A percentile compares a stretch with the other conserved stretches of the same genome.
Evolutionary conservation across 2,329 filamentous ascomycete species (phyloP).

Genomic region (Fonsecaea multimorphosa): DNA sequence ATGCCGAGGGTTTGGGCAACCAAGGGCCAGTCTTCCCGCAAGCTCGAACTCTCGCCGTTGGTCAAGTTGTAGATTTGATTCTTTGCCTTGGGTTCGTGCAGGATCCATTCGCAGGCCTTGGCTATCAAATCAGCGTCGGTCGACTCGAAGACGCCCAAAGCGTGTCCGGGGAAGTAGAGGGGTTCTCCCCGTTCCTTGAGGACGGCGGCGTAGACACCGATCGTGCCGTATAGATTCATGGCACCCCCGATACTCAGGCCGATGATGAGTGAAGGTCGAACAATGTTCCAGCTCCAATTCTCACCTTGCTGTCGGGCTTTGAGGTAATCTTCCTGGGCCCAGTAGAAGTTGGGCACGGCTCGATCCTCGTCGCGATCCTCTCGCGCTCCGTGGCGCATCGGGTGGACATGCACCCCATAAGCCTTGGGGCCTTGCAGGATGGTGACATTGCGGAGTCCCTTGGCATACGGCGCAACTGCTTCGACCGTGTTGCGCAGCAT

Average conservation of each 20-base stretch:
- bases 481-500: slow-evolving; percentile 5
- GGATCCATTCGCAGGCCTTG: not conserved
- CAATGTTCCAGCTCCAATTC: not conserved
- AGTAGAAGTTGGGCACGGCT: not conserved
- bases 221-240: not conserved
- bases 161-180: not conserved
- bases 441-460: not conserved
- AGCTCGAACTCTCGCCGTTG: not conserved
- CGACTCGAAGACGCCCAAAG: not conserved
- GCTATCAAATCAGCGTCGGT: not conserved
- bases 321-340: not conserved
- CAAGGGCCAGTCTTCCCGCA: not conserved
- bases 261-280: not conserved
- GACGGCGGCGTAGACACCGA: not conserved
- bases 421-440: slow-evolving; percentile 2
- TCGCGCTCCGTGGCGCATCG: not conserved
- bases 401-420: not conserved
- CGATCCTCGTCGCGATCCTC: slow-evolving; percentile 1
- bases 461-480: not conserved
- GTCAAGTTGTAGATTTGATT: slow-evolving; percentile 1
- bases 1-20: not conserved
- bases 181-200: not conserved
- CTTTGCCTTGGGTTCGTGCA: not conserved
- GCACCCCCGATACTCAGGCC: not conserved
- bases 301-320: not conserved